Evolutionary conservation across 148 eudicot genomes (phyloP).

Genomic region (Mesembryanthemum crystallinum): DNA sequence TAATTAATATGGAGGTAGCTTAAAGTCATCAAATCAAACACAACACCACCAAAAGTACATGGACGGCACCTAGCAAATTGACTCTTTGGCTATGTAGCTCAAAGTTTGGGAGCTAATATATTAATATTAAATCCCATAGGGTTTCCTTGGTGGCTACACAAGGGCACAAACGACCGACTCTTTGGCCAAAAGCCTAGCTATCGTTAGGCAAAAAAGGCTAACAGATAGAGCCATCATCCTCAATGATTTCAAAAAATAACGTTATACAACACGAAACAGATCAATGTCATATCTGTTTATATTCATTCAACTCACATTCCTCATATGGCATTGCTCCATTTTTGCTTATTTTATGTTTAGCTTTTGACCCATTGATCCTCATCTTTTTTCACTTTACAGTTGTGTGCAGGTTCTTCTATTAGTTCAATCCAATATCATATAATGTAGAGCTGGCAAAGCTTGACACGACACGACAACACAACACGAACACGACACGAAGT

Average conservation of each 20-base stretch:
- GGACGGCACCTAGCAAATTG: too few relatives aligned
- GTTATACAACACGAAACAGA: too few relatives aligned
- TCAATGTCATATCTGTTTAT: too few relatives aligned
- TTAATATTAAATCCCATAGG: background rate
- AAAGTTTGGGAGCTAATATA: too few relatives aligned
- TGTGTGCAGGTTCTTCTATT: background rate
- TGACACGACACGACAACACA: too few relatives aligned
- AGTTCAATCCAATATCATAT: background rate
- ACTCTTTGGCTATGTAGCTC: too few relatives aligned
- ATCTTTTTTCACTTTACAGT: background rate
- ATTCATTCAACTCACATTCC: background rate
- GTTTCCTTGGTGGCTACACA: background rate
- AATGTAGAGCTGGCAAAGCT: too few relatives aligned
- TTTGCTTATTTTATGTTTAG: background rate
- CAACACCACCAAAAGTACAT: too few relatives aligned
- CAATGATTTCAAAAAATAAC: too few relatives aligned
- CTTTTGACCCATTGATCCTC: background rate
- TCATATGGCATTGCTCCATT: background rate
- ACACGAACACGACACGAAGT: too few relatives aligned
- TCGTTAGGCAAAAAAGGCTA: constrained; percentile 14
- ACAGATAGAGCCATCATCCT: background rate
- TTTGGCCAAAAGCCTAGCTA: background rate
- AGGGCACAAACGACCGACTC: constrained; percentile 4
- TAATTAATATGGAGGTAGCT: too few relatives aligned
- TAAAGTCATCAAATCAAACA: too few relatives aligned